Base-by-base conservation (phyloP, 345 rosid species). In the Rhodomyrtus tomentosa region DNA sequence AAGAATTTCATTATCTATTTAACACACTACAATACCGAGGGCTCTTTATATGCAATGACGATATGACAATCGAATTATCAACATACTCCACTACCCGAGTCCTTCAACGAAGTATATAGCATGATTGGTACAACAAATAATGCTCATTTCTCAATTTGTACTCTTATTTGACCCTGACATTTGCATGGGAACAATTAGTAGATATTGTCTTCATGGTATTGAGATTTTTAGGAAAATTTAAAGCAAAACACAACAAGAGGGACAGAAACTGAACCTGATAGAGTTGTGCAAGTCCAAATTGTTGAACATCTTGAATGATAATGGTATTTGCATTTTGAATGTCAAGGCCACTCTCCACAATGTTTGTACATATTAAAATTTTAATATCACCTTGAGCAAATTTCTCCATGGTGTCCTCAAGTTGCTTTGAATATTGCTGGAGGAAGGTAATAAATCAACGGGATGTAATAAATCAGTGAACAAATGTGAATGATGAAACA, bases 321-420 rank as follows among this genome's bases (percentile, higher is more conserved):
- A 96, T 95, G 87, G 98, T 96, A 88, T 96, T 96, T 86, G 98
- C 98, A 82, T 96, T 96, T 84, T 94, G 98, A 91, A 96, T 96
- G 89, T 95, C 98, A 84, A 96, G 98, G 89, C 98, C 98, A 83
- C 98, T 96, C 91, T 96, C 99, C 62, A 96, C 98, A 83, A 96
- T 95, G 87, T 95, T 96, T 72, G 98, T 95, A 89, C 96, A 94
- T 84, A 95, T 88, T 82, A 96, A 97, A 87, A 96, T 92, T 91
- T 92, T 93, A 85, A 92, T 91, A 79, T 91, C 93, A 81, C 99
- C 99, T 86, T 90, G 91, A 25, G 92, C 92, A 86, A 96, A 96
- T 89, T 93, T 94, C 91, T 94, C 98, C 98, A 96, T 96, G 84
- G 99, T 93, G 27, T 93, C 96, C 90, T 96, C 98, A 52, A 95